Base-by-base conservation (phyloP, 1,139 yeast genomes). In the Blastobotrys illinoisensis region DNA sequence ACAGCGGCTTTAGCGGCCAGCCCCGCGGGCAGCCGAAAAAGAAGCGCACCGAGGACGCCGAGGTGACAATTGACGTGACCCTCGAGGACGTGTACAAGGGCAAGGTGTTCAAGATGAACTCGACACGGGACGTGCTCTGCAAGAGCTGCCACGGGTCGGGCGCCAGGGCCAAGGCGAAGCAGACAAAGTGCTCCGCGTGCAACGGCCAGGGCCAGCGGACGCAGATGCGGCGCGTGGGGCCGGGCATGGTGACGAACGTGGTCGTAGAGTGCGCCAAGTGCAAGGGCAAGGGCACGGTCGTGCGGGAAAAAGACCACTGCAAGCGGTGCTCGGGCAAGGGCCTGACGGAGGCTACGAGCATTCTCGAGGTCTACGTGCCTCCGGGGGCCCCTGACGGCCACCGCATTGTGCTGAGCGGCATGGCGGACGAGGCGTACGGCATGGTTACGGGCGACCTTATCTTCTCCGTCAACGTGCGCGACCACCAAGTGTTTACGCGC, bases 21-120 rank as follows among this genome's bases (percentile, higher is more conserved):
- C 53, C 56, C 9, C 49, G 55, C 44, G 53, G 54, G 23, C 51
- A 40, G 18, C 51, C 16, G 19, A 50, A 55, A 50, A 50, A 54
- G 45, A 48, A 59, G 47, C 67, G 71, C 50, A 87, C 95, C 0
- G 85, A 78, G 5, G 91, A 89, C 67, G 95, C 91, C 0, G 72
- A 74, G 23, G 70, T 88, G 50, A 80, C 82, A 44, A 80, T 86
- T 9, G 80, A 78, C 6, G 83, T 90, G 7, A 77, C 86, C 0
- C 71, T 90, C 54, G 89, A 83, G 55, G 97, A 91, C 58, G 71
- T 89, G 48, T 93, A 81, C 74, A 81, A 80, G 61, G 98, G 99
- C 9, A 88, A 88, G 66, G 81, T 83, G 14, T 79, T 89, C 60
- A 86, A 88, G 67, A 81, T 88, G 64, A 79, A 88, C 2, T 80